Evolutionary conservation across 495 filamentous ascomycete species (phyloP).

Genomic region (Neurospora intermedia): DNA sequence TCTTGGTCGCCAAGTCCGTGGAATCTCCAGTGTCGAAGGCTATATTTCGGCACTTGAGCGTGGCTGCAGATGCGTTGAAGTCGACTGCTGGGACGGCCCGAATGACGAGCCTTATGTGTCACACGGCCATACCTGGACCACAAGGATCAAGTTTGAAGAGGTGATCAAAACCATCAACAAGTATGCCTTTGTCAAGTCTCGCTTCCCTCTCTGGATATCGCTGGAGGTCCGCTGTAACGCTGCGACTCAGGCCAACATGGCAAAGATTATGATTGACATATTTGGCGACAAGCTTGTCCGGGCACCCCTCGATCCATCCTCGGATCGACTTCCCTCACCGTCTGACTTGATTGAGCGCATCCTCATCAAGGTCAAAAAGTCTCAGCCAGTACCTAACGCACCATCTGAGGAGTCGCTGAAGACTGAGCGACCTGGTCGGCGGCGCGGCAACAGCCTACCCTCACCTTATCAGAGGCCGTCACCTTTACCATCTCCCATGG

Average conservation of each 20-base stretch:
- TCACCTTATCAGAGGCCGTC: conserved; percentile 58
- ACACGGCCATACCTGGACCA: conserved; percentile 84
- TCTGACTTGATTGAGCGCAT: conserved; percentile 74
- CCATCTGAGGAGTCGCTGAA: conserved; percentile 25
- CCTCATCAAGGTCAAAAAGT: conserved; percentile 84
- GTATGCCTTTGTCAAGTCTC: conserved; percentile 75
- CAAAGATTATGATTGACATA: conserved; percentile 73
- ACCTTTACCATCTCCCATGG: conserved; percentile 36
- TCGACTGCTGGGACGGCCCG: conserved; percentile 93
- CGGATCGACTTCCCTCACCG: conserved; percentile 64
- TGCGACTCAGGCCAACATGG: conserved; percentile 79
- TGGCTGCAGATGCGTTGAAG: conserved; percentile 89
- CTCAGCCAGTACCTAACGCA: conserved; percentile 19
- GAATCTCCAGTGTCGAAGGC: conserved; percentile 82
- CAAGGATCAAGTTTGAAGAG: conserved; percentile 73
- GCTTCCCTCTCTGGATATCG: conserved; percentile 83
- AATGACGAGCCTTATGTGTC: conserved; percentile 79
- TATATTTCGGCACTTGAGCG: conserved; percentile 84
- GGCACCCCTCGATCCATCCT: conserved; percentile 57
- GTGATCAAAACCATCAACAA: conserved; percentile 87
- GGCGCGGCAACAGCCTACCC: conserved; percentile 68
- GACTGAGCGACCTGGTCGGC: conserved; percentile 36
- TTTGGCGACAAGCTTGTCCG: conserved; percentile 70
- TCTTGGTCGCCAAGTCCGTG: conserved; percentile 77
- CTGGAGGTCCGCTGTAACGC: conserved; percentile 88